phyloP scores from a whole-genome alignment of 2,329 filamentous ascomycete species.

The Graphilbum fragrans region DNA sequence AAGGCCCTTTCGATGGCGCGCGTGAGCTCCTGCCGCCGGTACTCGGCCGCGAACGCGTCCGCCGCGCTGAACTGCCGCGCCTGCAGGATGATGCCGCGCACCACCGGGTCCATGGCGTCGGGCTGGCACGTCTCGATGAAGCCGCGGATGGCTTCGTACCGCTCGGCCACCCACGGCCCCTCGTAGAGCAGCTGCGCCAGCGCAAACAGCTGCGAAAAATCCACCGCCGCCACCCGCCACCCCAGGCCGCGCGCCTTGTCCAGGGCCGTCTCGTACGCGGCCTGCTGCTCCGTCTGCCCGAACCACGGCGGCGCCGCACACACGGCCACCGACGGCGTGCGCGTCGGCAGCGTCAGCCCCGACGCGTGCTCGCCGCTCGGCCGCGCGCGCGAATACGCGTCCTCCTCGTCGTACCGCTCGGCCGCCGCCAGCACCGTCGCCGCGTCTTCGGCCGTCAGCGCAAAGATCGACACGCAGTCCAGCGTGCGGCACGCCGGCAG shows the following conservation, averaged over 20 bases:
- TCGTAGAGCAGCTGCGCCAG: slow-evolving; percentile 43
- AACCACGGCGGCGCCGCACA: slow-evolving; percentile 30
- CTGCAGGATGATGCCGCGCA: slow-evolving; percentile 24
- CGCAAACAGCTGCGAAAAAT: slow-evolving; percentile 37
- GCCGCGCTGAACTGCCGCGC: slow-evolving; percentile 28
- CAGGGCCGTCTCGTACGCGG: slow-evolving; percentile 29
- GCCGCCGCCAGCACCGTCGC: slow-evolving; percentile 33
- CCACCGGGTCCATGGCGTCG: slow-evolving; percentile 21
- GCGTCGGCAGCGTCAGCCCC: background rate
- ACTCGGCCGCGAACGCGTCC: slow-evolving; percentile 30
- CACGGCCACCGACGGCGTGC: slow-evolving; percentile 12
- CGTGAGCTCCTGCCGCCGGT: slow-evolving; percentile 24
- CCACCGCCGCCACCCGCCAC: slow-evolving; percentile 27
- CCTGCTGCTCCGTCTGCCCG: slow-evolving; percentile 17
- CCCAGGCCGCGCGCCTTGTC: slow-evolving; percentile 22
- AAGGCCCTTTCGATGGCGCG: slow-evolving; percentile 28
- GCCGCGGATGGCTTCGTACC: slow-evolving; percentile 36
- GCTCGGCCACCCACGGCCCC: slow-evolving; percentile 44
- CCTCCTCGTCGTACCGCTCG: slow-evolving; percentile 29
- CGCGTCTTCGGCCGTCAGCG: slow-evolving; percentile 24
- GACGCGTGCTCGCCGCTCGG: too few relatives aligned
- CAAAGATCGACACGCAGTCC: slow-evolving; percentile 7
- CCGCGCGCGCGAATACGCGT: slow-evolving; percentile 27
- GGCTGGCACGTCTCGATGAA: slow-evolving; percentile 25
- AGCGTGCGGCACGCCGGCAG: slow-evolving; percentile 6